phyloP scores from a whole-genome alignment of 306 rosid species.

The Cucumis cinereus region DNA sequence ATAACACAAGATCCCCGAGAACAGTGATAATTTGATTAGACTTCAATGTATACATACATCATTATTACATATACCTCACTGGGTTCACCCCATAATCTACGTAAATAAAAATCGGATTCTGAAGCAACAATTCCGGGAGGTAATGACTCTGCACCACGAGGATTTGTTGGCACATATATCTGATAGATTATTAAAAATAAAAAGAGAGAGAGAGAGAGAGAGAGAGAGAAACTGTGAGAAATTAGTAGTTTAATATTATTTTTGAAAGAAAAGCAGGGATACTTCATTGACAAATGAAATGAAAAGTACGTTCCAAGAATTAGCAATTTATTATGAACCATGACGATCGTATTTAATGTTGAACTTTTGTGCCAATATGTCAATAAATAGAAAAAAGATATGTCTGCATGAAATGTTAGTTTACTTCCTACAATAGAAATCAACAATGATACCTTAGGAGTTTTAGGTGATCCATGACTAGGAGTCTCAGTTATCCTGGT shows the following conservation, averaged over 20 bases:
- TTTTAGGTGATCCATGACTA: constrained; percentile 43
- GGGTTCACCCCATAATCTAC: constrained; percentile 95
- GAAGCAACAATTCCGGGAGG: constrained; percentile 85
- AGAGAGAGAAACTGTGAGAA: background rate
- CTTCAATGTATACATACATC: background rate
- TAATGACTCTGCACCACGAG: constrained; percentile 80
- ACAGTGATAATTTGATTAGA: background rate
- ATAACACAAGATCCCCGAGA: background rate
- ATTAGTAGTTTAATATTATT: background rate
- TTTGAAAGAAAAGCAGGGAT: too few species aligned
- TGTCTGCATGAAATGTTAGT: background rate
- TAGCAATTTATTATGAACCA: background rate
- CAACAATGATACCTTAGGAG: constrained; percentile 46
- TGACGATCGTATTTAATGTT: background rate
- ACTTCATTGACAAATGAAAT: too few species aligned
- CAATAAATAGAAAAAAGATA: background rate
- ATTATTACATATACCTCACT: constrained; percentile 53
- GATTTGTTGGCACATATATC: constrained; percentile 81
- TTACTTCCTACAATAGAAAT: background rate
- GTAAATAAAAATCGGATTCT: constrained; percentile 70
- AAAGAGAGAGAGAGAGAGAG: background rate
- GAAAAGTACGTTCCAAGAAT: too few species aligned
- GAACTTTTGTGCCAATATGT: background rate
- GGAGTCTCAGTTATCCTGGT: constrained; percentile 31
- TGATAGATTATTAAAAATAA: constrained; percentile 11